Percentiles rank a stretch among this genome's conserved stretches.
These are phyloP conservation scores for Kluyveromyces sp. DNA, from an alignment of 1,139 yeast genomes.

Conservation along the genomic window DNA sequence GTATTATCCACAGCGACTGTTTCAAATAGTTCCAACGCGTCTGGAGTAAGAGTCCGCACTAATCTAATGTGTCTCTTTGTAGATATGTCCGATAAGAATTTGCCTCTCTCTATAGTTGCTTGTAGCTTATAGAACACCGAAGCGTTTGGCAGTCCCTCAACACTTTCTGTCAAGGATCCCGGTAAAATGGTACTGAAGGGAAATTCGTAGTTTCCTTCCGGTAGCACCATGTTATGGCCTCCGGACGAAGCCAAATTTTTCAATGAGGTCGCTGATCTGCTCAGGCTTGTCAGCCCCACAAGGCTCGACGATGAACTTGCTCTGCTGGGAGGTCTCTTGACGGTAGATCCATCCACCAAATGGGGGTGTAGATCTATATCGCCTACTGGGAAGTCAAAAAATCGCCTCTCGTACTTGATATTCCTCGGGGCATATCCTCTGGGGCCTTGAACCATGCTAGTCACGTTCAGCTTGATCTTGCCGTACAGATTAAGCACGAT, in stretches of 20 bases:
- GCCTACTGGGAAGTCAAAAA: constrained; percentile 78
- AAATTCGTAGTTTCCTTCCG: constrained; percentile 79
- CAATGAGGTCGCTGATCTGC: constrained; percentile 30
- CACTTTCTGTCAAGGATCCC: constrained; percentile 78
- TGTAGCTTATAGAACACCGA: constrained; percentile 70
- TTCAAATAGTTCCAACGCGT: constrained; percentile 80
- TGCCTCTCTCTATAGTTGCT: constrained; percentile 77
- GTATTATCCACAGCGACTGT: constrained; percentile 92
- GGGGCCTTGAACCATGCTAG: constrained; percentile 42
- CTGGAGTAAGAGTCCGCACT: constrained; percentile 83
- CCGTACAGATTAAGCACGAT: constrained; percentile 60
- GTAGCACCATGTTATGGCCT: constrained; percentile 35
- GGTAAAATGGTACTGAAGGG: constrained; percentile 85
- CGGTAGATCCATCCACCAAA: constrained; percentile 1
- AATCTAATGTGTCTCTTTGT: constrained; percentile 72
- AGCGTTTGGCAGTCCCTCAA: constrained; percentile 86
- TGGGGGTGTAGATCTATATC: constrained; percentile 32
- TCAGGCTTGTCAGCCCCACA: constrained; percentile 15
- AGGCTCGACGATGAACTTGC: constrained; percentile 21
- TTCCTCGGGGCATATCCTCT: constrained; percentile 47
- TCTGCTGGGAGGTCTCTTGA: constrained; percentile 10
- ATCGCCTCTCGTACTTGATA: constrained; percentile 51
- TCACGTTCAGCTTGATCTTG: constrained; percentile 53
- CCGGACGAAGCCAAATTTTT: constrained; percentile 27
- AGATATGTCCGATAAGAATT: constrained; percentile 58